Evolutionary conservation across 176 grass and related monocot genomes (phyloP).

Genomic region (Tuctoria greenei): DNA sequence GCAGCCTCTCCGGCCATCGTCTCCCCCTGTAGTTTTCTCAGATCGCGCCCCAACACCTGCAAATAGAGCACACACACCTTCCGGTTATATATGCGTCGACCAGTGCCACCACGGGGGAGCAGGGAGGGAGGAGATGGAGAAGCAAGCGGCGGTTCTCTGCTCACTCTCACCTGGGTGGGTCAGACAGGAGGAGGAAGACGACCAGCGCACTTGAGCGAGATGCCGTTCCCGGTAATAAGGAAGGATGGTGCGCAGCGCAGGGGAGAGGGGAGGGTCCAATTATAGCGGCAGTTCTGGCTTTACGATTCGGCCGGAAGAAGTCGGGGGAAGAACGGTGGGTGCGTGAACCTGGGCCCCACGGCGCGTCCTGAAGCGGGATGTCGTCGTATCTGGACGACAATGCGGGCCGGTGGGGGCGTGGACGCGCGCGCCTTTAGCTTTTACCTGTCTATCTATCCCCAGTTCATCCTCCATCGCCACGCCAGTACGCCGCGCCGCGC

Average conservation of each 20-base stretch:
- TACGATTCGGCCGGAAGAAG: background rate
- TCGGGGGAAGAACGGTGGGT: background rate
- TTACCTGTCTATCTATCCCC: no score
- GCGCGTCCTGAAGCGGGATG: background rate
- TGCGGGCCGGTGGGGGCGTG: constrained; percentile 15
- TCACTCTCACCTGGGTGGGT: constrained; percentile 12
- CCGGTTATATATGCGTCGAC: background rate
- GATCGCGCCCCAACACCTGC: constrained; percentile 5
- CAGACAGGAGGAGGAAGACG: background rate
- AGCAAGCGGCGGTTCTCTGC: background rate
- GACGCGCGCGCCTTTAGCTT: background rate
- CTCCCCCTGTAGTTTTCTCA: constrained; percentile 42
- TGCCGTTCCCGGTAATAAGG: background rate
- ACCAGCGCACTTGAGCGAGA: background rate
- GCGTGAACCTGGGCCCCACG: constrained; percentile 43
- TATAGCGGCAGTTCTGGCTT: background rate
- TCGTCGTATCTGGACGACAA: constrained; percentile 50
- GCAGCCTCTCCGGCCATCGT: constrained; percentile 31
- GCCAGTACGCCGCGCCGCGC: background rate
- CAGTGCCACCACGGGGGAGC: background rate
- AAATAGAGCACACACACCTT: background rate
- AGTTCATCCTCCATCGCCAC: no score
- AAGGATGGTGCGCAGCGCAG: background rate
- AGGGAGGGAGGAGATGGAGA: background rate
- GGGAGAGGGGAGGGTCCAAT: background rate